A percentile compares a stretch with the other conserved stretches of the same genome.
phyloP scores from a whole-genome alignment of 192 early-diverging fungal species.

The Physocladia obscura region DNA sequence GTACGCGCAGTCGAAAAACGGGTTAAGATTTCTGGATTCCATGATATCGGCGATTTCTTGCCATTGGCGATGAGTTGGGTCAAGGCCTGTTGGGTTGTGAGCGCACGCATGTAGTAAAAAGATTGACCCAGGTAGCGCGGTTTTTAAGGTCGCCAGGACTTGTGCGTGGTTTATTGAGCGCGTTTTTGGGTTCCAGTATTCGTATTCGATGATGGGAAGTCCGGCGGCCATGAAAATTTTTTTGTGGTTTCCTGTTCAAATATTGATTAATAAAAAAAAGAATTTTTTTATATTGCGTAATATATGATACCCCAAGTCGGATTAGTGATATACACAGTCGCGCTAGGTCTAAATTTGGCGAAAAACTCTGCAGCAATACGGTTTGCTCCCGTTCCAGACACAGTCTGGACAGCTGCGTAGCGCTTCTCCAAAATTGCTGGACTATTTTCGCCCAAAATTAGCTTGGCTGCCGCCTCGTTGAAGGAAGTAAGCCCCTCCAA shows the following conservation, averaged over 20 bases:
- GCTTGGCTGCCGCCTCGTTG: constrained; percentile 71
- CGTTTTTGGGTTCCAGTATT: constrained; percentile 82
- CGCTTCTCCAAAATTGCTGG: constrained; percentile 69
- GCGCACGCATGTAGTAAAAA: constrained; percentile 94
- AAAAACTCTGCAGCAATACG: constrained; percentile 83
- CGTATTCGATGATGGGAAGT: constrained; percentile 78
- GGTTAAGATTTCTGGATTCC: constrained; percentile 71
- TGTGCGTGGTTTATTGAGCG: constrained; percentile 76
- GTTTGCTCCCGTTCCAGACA: constrained; percentile 92
- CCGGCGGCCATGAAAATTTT: constrained; percentile 83
- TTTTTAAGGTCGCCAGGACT: constrained; percentile 66
- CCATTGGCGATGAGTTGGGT: constrained; percentile 94
- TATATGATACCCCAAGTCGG: constrained; percentile 81
- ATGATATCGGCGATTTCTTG: constrained; percentile 81
- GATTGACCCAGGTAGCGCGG: constrained; percentile 76
- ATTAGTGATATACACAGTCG: constrained; percentile 82
- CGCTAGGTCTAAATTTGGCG: constrained; percentile 61
- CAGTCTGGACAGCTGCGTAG: constrained; percentile 73
- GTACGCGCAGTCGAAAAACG: constrained; percentile 98
- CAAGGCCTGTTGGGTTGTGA: constrained; percentile 98
- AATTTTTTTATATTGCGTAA: background rate
- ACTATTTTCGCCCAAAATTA: constrained; percentile 79
- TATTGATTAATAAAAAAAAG: background rate
- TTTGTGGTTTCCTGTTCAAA: constrained; percentile 72
- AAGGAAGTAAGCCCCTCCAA: constrained; percentile 79